A percentile compares a stretch with the other conserved stretches of the same genome.
phyloP scores from a whole-genome alignment of 495 filamentous ascomycete species.

The Neurospora cerealis region DNA sequence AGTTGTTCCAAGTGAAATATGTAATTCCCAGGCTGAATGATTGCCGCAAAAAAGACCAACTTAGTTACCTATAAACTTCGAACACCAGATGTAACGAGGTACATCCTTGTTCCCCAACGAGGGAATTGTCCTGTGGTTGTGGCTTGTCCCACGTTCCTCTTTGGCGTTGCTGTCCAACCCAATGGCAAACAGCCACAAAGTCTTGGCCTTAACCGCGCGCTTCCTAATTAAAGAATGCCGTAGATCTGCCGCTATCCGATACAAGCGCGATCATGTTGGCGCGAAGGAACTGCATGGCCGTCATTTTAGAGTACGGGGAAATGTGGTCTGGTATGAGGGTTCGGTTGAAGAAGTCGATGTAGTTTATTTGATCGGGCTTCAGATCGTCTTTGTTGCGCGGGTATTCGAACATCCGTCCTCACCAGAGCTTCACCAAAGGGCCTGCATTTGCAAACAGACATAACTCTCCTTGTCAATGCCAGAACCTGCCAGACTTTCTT shows the following conservation, averaged over 20 bases:
- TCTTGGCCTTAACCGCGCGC: background rate
- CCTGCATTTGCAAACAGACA: background rate
- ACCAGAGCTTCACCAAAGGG: background rate
- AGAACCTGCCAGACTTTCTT: background rate
- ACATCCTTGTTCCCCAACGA: background rate
- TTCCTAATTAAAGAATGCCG: background rate
- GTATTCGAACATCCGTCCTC: background rate
- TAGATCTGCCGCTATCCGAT: background rate
- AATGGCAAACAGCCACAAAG: background rate
- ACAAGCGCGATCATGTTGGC: background rate
- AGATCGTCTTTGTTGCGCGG: background rate
- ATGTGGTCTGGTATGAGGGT: background rate
- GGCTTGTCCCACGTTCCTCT: background rate
- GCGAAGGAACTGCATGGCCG: background rate
- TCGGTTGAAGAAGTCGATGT: background rate
- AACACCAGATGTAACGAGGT: background rate
- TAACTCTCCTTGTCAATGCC: background rate
- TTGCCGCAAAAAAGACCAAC: background rate
- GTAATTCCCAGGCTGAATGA: background rate
- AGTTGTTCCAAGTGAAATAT: background rate
- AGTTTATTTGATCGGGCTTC: background rate
- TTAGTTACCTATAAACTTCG: background rate
- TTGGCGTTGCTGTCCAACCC: background rate
- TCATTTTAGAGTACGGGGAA: background rate
- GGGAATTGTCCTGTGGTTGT: background rate